A percentile compares a stretch with the other conserved stretches of the same genome.
Conservation (phyloP, 768 basidiomycete species). For the Boletus rubroflammeus region DNA sequence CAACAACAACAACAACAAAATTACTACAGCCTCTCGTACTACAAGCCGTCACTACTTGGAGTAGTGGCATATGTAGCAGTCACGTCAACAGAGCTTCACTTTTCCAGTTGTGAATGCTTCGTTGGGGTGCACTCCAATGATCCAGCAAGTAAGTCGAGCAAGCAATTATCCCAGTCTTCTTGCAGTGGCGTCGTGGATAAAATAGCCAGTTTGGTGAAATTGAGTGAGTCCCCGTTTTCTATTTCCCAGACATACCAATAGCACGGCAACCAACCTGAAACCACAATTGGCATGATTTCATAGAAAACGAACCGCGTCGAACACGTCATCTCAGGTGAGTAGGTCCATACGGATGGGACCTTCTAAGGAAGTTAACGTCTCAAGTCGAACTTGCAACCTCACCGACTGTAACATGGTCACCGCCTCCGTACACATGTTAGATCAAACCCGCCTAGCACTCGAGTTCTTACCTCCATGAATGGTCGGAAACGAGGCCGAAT, state of each 20-base stretch:
- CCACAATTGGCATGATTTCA: not conserved
- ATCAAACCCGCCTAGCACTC: not conserved
- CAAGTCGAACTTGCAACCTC: slow-evolving; percentile 2
- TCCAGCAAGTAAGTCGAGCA: not conserved
- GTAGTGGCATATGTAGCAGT: too few relatives aligned
- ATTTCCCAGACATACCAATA: slow-evolving; percentile 42
- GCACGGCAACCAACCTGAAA: slow-evolving; percentile 53
- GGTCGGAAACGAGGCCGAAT: slow-evolving; percentile 70
- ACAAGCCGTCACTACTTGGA: not conserved
- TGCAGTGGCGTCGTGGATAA: too few relatives aligned
- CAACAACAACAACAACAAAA: too few relatives aligned
- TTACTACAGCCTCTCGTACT: too few relatives aligned
- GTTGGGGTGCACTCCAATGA: slow-evolving; percentile 27
- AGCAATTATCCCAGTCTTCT: not conserved
- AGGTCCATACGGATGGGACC: slow-evolving; percentile 78
- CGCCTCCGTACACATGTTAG: slow-evolving; percentile 44
- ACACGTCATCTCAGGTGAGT: slow-evolving; percentile 52
- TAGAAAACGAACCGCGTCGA: not conserved
- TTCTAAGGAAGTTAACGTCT: slow-evolving; percentile 32
- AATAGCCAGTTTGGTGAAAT: too few relatives aligned
- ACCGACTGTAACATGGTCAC: slow-evolving; percentile 67
- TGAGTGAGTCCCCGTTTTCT: not conserved
- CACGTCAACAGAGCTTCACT: not conserved
- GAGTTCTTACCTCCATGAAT: slow-evolving; percentile 45
- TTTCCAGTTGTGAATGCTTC: slow-evolving; percentile 70